Conservation (phyloP, 805 yeast species). For the Metschnikowia peoriensis region DNA sequence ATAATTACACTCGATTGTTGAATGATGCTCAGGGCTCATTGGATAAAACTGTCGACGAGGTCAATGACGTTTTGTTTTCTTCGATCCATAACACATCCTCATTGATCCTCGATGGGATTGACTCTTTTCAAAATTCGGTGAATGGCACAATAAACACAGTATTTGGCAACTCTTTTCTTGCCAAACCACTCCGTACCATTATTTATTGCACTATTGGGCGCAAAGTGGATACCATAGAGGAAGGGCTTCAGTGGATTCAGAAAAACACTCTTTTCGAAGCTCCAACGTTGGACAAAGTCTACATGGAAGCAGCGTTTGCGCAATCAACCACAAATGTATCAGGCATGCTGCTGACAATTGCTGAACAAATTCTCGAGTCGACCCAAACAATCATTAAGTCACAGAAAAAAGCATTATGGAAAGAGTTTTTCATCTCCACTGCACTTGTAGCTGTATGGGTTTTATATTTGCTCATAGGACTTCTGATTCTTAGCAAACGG, state of each 20-base stretch:
- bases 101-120: conserved; percentile 5
- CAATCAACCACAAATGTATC: conserved; percentile 44
- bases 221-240: conserved; percentile 62
- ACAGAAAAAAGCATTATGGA: conserved; percentile 35
- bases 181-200: conserved; percentile 59
- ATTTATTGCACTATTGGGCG: conserved; percentile 79
- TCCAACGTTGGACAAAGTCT: conserved; percentile 17
- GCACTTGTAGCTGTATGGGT: conserved; percentile 49
- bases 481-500: conserved; percentile 13
- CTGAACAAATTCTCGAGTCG: conserved; percentile 31
- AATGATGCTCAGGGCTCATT: conserved; percentile 24
- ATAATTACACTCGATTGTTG: conserved; percentile 2
- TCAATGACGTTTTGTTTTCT: conserved; percentile 68
- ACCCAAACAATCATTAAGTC: conserved; percentile 27
- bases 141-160: conserved; percentile 55
- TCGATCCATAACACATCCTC: conserved; percentile 49
- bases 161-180: conserved; percentile 69
- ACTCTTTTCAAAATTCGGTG: conserved; percentile 38
- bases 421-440: conserved; percentile 49
- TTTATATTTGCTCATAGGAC: conserved; percentile 42
- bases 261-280: conserved; percentile 42
- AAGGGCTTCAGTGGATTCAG: conserved; percentile 78
- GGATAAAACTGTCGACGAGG: conserved; percentile 40
- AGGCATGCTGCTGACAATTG: conserved; percentile 46
- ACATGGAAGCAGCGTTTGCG: conserved; percentile 44